Conservation (phyloP, 257 asterid genomes). For the Scutellaria barbata region DNA sequence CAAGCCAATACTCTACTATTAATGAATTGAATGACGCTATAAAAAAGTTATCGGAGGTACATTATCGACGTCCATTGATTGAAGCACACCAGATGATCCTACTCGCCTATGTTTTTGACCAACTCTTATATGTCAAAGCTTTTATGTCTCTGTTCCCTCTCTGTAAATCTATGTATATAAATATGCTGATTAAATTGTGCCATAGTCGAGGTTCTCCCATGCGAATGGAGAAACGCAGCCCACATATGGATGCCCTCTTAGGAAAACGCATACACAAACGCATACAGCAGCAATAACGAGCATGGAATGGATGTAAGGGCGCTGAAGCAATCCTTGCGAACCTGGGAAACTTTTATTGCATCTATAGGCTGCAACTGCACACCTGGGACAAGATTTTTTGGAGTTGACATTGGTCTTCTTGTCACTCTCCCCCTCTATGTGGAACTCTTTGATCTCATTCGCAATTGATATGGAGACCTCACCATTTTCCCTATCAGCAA, state of each 20-base stretch:
- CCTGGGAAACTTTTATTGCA: constrained; percentile 42
- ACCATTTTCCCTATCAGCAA: constrained; percentile 47
- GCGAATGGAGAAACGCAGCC: constrained; percentile 61
- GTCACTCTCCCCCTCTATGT: constrained; percentile 33
- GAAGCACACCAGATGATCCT: not conserved
- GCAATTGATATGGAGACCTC: constrained; percentile 56
- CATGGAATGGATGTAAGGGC: constrained; percentile 81
- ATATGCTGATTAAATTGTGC: constrained; percentile 44
- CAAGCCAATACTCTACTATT: constrained; percentile 19
- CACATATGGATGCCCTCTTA: constrained; percentile 70
- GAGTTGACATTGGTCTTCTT: constrained; percentile 16
- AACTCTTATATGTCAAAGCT: too few relatives aligned
- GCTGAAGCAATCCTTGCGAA: constrained; percentile 65
- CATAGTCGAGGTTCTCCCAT: constrained; percentile 77
- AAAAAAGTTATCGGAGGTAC: not conserved
- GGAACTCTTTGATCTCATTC: constrained; percentile 42
- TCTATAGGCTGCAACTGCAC: constrained; percentile 54
- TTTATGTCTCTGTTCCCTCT: not conserved
- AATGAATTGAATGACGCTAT: constrained; percentile 35
- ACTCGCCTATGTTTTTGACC: too few relatives aligned
- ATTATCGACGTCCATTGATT: not conserved
- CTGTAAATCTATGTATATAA: constrained; percentile 4
- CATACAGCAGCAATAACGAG: constrained; percentile 86
- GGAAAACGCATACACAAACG: constrained; percentile 77
- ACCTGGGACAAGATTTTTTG: constrained; percentile 59